Base-by-base conservation (phyloP, 179 eudicot genomes). In the Drosera spatulata region DNA sequence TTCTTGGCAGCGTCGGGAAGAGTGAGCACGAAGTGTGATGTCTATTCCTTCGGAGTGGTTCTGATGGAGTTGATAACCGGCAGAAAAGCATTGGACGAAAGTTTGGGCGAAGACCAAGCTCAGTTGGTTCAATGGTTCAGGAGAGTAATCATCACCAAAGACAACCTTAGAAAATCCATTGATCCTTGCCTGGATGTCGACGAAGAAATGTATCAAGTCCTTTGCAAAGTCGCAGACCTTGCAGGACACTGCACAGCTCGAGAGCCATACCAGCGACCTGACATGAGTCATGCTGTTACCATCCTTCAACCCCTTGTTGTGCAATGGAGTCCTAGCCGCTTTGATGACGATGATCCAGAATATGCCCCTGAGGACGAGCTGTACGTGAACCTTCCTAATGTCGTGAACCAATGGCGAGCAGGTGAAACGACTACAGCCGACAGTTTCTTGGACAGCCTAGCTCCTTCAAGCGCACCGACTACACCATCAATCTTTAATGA, bases 321-420 rank as follows among this genome's bases (percentile, higher is more conserved):
- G 67, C 67, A 55, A 22, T 64, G 67, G 67, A 64, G 55, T 22
- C 67, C 67, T 65, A 7, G 2, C 42, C 4, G 45, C 33, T 22
- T 40, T 0, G 49, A 56, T 5, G 69, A 49, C 5, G 47, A 56
- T 5, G 69, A 55, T 15, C 6, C 12, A 1, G 46, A 55, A 7
- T 6, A 10, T 10, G 66, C 43, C 45, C 2, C 43, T 2, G 22
- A 22, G 33, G 33, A 22, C 33, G 33, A 22, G 33, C 33, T 22
- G 33, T 22, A 69, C 6, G 41, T 71, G 38, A 63, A 57, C 50
- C 79, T 78, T 39, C 66, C 82, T 47, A 64, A 74, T 38, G 72
- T 73, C 14, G 50, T 78, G 61, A 64, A 39, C 53, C 68, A 67
- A 57, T 78, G 82, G 82, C 69, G 53, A 39, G 60, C 74, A 7